Conservation (phyloP, 306 rosid genomes). For the Senna siamea region DNA sequence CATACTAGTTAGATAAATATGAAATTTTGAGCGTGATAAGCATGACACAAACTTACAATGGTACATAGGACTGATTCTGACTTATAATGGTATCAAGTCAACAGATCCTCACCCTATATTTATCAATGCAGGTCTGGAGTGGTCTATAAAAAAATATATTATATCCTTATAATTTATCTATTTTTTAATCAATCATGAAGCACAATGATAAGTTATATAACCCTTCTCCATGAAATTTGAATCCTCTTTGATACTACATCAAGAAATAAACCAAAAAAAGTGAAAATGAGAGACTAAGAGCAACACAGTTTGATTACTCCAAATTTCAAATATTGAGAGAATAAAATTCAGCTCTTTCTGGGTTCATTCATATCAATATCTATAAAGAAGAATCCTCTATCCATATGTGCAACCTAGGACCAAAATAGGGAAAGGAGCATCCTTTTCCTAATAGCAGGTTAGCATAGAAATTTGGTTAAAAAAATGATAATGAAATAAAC, state of each 20-base stretch:
- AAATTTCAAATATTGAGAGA: slow-evolving; percentile 4
- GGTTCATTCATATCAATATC: slow-evolving; percentile 10
- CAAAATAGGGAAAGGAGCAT: slow-evolving; percentile 8
- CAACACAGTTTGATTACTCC: background rate
- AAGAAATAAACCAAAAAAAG: background rate
- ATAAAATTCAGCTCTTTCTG: slow-evolving; percentile 8
- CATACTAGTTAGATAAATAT: background rate
- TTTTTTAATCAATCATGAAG: background rate
- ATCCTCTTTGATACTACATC: slow-evolving; percentile 2
- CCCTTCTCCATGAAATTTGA: background rate
- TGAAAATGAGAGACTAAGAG: background rate
- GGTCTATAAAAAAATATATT: no score
- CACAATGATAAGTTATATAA: background rate
- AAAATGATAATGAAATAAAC: background rate
- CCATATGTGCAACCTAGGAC: slow-evolving; percentile 14
- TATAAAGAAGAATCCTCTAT: slow-evolving; percentile 8
- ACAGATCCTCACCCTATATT: background rate
- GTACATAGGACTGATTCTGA: background rate
- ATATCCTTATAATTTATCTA: background rate
- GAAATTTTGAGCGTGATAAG: background rate
- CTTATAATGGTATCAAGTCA: background rate
- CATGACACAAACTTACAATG: background rate
- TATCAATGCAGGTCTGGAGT: no score
- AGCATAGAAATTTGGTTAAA: slow-evolving; percentile 13
- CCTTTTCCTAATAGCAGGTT: slow-evolving; percentile 20